Conservation (phyloP, 1,284 basidiomycete species). For the Cystobasidium slooffiae region DNA sequence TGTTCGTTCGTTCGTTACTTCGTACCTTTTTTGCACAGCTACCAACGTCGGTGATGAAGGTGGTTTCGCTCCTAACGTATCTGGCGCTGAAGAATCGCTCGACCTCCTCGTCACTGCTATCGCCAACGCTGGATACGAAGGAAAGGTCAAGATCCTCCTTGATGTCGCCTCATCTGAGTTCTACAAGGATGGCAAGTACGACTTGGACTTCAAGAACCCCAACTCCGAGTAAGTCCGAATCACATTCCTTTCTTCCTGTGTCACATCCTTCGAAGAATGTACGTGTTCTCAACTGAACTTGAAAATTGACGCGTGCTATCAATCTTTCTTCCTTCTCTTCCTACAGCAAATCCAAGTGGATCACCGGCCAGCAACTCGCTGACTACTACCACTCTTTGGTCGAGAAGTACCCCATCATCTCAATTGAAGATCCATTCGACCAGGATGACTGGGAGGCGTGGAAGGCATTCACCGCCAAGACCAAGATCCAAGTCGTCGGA, state of each 20-base stretch:
- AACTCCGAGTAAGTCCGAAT: constrained; percentile 72
- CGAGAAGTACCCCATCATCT: constrained; percentile 92
- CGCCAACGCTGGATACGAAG: constrained; percentile 96
- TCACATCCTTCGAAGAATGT: too few relatives aligned
- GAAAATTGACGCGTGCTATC: neutral
- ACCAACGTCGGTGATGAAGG: constrained; percentile 99
- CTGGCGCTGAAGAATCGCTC: constrained; percentile 94
- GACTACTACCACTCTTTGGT: constrained; percentile 86
- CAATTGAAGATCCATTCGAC: constrained; percentile 99
- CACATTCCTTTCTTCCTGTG: neutral
- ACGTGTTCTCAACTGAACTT: too few relatives aligned
- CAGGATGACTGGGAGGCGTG: constrained; percentile 99
- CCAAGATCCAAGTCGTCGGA: constrained; percentile 85
- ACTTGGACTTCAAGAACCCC: constrained; percentile 95
- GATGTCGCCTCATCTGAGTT: constrained; percentile 99
- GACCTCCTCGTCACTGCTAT: constrained; percentile 96
- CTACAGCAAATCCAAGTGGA: constrained; percentile 68
- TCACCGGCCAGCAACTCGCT: constrained; percentile 88
- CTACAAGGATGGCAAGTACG: constrained; percentile 99
- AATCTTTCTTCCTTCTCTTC: neutral
- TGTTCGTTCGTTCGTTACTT: neutral
- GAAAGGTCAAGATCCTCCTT: constrained; percentile 97
- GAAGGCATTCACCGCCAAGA: constrained; percentile 82
- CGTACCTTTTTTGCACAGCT: constrained; percentile 62
- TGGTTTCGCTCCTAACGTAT: constrained; percentile 98